phyloP scores from a whole-genome alignment of 2,329 filamentous ascomycete genomes.

The Claviceps paspali region DNA sequence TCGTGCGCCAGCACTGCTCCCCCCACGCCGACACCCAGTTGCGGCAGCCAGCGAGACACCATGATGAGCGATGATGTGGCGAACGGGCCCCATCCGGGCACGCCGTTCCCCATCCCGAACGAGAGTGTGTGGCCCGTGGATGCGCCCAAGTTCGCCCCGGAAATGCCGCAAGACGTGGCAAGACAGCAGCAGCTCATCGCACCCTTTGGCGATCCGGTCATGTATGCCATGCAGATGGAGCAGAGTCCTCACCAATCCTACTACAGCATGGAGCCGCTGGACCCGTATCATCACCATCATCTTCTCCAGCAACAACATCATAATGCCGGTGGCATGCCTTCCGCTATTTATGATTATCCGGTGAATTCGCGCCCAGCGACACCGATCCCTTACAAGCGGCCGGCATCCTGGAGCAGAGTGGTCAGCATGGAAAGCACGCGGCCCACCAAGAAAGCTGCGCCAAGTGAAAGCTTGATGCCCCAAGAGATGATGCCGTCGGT shows the following conservation, averaged over 20 bases:
- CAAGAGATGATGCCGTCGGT: slow-evolving; percentile 12
- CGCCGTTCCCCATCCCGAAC: slow-evolving; percentile 24
- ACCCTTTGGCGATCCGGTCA: slow-evolving; percentile 15
- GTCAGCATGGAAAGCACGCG: slow-evolving; percentile 23
- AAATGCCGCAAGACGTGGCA: slow-evolving; percentile 12
- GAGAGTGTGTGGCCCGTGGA: slow-evolving; percentile 23
- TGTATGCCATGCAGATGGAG: slow-evolving; percentile 17
- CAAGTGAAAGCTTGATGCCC: slow-evolving; percentile 14
- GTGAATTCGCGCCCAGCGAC: slow-evolving; percentile 20
- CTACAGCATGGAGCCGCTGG: slow-evolving; percentile 8
- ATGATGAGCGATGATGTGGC: slow-evolving; percentile 20
- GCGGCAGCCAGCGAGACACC: slow-evolving; percentile 9
- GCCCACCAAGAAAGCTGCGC: slow-evolving; percentile 19
- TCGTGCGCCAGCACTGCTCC: background rate
- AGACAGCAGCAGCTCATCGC: slow-evolving; percentile 20
- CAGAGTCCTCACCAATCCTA: slow-evolving; percentile 15
- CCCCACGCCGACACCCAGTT: background rate
- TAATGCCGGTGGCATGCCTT: slow-evolving; percentile 5
- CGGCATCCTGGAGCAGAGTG: slow-evolving; percentile 23
- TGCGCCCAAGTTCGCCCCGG: slow-evolving; percentile 24
- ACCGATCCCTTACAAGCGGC: slow-evolving; percentile 23
- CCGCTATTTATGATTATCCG: slow-evolving; percentile 12
- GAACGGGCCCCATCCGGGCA: slow-evolving; percentile 24
- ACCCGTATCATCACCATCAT: slow-evolving; percentile 9
- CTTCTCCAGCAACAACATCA: no score